Conservation (phyloP, 257 asterid genomes). For the Solanum dulcamara region DNA sequence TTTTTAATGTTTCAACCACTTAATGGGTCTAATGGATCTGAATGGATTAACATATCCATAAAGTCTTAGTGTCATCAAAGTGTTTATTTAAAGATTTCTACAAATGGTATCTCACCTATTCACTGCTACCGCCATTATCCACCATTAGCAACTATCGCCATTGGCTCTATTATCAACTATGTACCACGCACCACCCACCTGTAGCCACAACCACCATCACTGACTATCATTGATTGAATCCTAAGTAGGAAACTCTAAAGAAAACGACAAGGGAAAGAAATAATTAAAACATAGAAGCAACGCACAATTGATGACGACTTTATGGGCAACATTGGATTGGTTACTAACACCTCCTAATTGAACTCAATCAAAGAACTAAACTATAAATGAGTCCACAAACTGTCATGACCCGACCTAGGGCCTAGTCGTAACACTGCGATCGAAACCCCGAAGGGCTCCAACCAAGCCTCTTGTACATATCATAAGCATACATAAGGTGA, state of each 20-base stretch:
- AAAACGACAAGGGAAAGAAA: not conserved
- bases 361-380: not conserved
- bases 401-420: no score
- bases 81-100: not conserved
- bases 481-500: no score
- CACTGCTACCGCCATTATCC: not conserved
- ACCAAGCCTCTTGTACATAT: no score
- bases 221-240: not conserved
- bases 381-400: not conserved
- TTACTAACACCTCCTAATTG: not conserved
- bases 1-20: not conserved
- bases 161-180: not conserved
- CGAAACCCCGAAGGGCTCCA: no score
- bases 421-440: no score
- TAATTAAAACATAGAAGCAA: not conserved
- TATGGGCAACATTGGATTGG: not conserved
- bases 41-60: not conserved
- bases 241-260: not conserved
- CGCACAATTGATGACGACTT: not conserved
- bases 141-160: not conserved
- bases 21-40: not conserved
- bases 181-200: not conserved
- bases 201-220: not conserved
- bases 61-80: not conserved
- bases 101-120: not conserved